Base-by-base conservation (phyloP, 768 basidiomycete species). In the Lactifluus rugatus region DNA sequence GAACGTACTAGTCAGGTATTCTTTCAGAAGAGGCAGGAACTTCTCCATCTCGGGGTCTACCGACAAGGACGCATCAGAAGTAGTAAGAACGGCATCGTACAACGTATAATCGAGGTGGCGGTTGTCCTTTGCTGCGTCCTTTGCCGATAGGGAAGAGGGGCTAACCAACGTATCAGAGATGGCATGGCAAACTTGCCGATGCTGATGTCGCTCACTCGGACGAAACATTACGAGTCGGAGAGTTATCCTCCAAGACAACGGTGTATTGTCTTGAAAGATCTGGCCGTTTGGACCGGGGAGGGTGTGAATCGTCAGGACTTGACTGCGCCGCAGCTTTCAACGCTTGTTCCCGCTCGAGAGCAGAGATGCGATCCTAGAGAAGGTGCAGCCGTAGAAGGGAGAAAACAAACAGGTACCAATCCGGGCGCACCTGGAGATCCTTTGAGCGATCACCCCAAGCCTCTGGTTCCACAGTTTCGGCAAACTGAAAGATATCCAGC, bases 401-500 rank as follows among this genome's bases (percentile, higher is more conserved):
- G 11, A 4, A 2, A 34, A 45, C 14, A 21, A 28, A 28, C 3
- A 36, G n/a, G 16, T 25, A 31, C 11, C n/a, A 47, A 52, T 4
- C 19, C 13, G n/a, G 48, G 67, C 73, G 52, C 48, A 87, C 89
- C 75, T 88, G 81, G 17, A 91, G 77, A 41, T 75, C 79, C 65
- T 78, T 78, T 63, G 81, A 77, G 52, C 72, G 69, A 67, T 87
- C 81, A 44, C 84, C 74, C 87, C 86, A 90, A 31, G 75, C 80
- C 34, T 76, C 77, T 26, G 77, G 72, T 62, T 90, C 89, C 19
- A 91, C 82, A 0, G 89, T 91, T 65, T 84, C 83, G 0, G 86
- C 87, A 69, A 88, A 89, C 67, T 89, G 83, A 64, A 91, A 91
- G 26, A 91, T 78, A 44, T 83, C 83, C 26, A 77, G 19, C 2